Evolutionary conservation across 371 early-diverging fungal species (phyloP), one percentile per base, ranked within the genome.

Genomic region (Rhizopus sp.): DNA sequence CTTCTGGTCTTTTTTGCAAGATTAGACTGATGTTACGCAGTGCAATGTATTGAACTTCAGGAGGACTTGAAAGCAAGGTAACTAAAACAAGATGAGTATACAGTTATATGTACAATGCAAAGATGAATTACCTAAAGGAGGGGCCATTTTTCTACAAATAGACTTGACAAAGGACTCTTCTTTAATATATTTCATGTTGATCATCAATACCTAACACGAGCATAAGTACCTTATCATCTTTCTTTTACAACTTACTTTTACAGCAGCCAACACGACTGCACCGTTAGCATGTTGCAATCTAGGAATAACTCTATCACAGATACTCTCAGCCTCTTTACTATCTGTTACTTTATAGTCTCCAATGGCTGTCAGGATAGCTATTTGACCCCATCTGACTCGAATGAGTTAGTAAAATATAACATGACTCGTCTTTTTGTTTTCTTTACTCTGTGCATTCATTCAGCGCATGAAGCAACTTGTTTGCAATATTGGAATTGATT

Each of bases 31-130:
- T 97, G 75, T 97, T 98, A 44, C 96, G 89, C 57, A 99, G 85
- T 1, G 96, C 93, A 16, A 98, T 95, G 61, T 95, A 98, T 75
- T 97, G 97, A 34, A 99, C 92, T 72, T 99, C 98, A 10, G 98
- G 95, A 35, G 72, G 75, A 30, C 88, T 82, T 3, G 94, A 86
- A 12, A 98, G 82, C 48, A 98, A 82, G 0, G 98, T 93, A 7
- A 97, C 96, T 88, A 67, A 32, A 32, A 30, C 10, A 44, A 51
- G 54, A 39, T 30, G 15, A 23, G 23, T 9, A 37, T 7, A 32
- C 35, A 16, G 30, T 13, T 17, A 40, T 32, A 4, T 8, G 23
- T 32, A 33, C 9, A 29, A n/a, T 7, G 0, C 8, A 13, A 8
- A 45, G 23, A 13, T 17, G 7, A 9, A 45, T 49, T 78, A 92